Conservation (phyloP, 148 eudicot species). For the Vaccinium vitisidaea region DNA sequence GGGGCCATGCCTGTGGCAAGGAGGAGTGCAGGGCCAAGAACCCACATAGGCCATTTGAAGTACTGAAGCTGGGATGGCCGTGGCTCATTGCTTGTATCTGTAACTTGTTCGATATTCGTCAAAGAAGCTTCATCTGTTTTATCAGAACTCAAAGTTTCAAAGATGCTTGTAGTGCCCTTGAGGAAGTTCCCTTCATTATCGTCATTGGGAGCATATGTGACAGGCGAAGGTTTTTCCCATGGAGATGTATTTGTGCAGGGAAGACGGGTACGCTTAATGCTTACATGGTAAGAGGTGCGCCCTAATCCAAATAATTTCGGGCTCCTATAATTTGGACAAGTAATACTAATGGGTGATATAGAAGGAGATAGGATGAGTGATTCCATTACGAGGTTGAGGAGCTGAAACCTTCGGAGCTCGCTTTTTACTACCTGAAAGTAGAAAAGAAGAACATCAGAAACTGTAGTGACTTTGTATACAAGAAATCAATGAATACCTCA, state of each 20-base stretch:
- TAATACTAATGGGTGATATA: constrained; percentile 13
- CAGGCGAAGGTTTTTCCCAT: constrained; percentile 70
- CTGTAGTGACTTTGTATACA: background rate
- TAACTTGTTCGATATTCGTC: constrained; percentile 30
- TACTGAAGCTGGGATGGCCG: constrained; percentile 35
- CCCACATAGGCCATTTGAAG: constrained; percentile 83
- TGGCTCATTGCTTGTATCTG: constrained; percentile 27
- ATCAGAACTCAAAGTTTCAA: constrained; percentile 50
- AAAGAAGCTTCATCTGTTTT: constrained; percentile 32
- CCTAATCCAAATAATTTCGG: constrained; percentile 17
- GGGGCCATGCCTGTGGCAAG: constrained; percentile 90
- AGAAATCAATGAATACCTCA: background rate
- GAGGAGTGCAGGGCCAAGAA: constrained; percentile 83
- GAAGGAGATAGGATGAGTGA: constrained; percentile 20
- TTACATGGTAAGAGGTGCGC: constrained; percentile 22
- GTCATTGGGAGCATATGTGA: constrained; percentile 53
- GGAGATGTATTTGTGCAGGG: constrained; percentile 53
- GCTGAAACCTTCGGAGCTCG: background rate
- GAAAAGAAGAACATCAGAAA: background rate
- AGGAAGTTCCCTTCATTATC: constrained; percentile 43
- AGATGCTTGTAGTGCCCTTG: constrained; percentile 47
- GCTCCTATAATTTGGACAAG: constrained; percentile 11
- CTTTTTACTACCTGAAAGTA: background rate
- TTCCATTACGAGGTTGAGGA: constrained; percentile 25
- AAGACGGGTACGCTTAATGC: constrained; percentile 26